Conservation (phyloP, 768 basidiomycete genomes). For the Coprinellus micaceus region DNA sequence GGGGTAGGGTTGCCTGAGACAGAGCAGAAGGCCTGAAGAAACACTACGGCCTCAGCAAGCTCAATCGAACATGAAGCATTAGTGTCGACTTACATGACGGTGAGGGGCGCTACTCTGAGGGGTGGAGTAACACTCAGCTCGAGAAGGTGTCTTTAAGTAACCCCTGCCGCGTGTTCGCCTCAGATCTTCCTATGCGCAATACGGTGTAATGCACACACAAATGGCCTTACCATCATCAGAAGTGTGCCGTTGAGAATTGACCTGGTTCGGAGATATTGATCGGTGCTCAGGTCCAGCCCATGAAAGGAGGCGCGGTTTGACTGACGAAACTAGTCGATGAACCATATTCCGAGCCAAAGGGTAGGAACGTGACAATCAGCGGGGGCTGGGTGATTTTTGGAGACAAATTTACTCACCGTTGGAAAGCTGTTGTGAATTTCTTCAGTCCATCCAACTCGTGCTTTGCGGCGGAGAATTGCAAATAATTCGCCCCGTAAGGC, state of each 20-base stretch:
- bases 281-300: neutral
- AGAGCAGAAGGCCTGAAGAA: neutral
- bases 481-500: neutral
- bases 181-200: conserved; percentile 4
- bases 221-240: conserved; percentile 3
- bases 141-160: neutral
- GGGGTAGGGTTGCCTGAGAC: conserved; percentile 15
- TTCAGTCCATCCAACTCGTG: no score
- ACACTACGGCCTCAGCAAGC: neutral
- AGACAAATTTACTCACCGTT: neutral
- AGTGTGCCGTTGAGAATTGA: conserved; percentile 3
- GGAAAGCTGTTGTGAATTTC: neutral
- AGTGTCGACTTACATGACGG: neutral
- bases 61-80: no score
- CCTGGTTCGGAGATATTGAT: conserved; percentile 6
- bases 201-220: neutral
- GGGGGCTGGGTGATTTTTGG: neutral
- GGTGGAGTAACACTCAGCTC: neutral
- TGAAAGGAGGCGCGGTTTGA: neutral
- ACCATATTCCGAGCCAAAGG: neutral
- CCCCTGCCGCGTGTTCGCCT: neutral
- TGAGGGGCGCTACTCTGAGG: neutral
- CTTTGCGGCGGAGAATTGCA: neutral
- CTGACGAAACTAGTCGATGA: neutral
- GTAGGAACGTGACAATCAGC: no score